phyloP scores from a whole-genome alignment of 352 stramenopile species.

The Pythium grandisporangium region DNA sequence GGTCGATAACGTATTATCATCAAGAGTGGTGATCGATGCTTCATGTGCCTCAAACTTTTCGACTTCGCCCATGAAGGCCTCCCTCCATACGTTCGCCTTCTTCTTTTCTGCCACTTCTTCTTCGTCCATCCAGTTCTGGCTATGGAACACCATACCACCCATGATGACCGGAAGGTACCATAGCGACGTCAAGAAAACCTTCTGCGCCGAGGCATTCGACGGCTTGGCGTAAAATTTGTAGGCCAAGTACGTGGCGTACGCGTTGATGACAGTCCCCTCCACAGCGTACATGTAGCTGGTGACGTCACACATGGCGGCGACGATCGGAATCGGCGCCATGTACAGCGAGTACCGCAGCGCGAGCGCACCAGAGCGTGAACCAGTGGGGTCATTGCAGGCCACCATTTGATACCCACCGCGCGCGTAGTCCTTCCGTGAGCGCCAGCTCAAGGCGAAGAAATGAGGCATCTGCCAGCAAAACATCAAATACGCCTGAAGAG shows the following conservation, averaged over 20 bases:
- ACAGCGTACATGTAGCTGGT: constrained; percentile 99
- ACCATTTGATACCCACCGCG: constrained; percentile 95
- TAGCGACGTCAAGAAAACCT: constrained; percentile 96
- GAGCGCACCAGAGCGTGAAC: constrained; percentile 85
- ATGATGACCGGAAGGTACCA: constrained; percentile 98
- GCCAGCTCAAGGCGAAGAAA: constrained; percentile 98
- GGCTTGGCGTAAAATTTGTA: constrained; percentile 93
- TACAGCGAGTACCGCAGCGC: constrained; percentile 94
- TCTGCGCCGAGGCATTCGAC: constrained; percentile 92
- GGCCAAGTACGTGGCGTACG: constrained; percentile 93
- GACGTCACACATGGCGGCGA: constrained; percentile 84
- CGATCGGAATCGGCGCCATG: constrained; percentile 91
- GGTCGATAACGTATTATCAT: constrained; percentile 48
- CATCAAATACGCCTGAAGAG: constrained; percentile 81
- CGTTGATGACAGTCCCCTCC: constrained; percentile 94
- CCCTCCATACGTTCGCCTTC: constrained; percentile 40
- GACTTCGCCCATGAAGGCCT: constrained; percentile 65
- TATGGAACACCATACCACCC: constrained; percentile 97
- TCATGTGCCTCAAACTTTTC: constrained; percentile 51
- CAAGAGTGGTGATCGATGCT: constrained; percentile 13
- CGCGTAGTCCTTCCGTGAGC: constrained; percentile 89
- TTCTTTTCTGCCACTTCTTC: constrained; percentile 57
- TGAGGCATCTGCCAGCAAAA: constrained; percentile 99
- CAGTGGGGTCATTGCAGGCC: constrained; percentile 88
- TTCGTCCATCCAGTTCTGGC: constrained; percentile 81